Conservation (phyloP, 1,139 yeast genomes). For the Kurtzmaniella quercitrusa region DNA sequence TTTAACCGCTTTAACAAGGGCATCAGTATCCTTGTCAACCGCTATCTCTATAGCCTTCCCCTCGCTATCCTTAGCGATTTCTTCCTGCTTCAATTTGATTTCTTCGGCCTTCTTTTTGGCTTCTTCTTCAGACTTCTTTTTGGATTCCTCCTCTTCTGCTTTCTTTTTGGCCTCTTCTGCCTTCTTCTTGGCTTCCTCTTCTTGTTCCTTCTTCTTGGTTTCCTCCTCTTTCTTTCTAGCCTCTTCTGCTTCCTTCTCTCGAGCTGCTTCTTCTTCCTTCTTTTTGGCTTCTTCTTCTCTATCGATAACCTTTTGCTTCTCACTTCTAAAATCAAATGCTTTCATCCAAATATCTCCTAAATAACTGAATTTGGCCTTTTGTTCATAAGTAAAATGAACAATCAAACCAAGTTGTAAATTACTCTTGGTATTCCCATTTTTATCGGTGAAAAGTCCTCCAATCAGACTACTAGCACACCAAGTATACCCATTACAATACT, state of each 20-base stretch:
- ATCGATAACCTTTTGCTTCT: slow-evolving; percentile 2
- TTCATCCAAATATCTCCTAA: slow-evolving; percentile 29
- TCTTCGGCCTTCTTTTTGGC: slow-evolving; percentile 2
- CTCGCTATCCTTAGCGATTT: neutral
- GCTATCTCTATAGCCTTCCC: neutral
- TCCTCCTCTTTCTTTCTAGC: neutral
- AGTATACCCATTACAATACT: slow-evolving; percentile 31
- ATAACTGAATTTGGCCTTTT: slow-evolving; percentile 15
- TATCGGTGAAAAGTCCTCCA: slow-evolving; percentile 18
- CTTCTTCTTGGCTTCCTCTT: slow-evolving; percentile 1
- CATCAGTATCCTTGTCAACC: neutral
- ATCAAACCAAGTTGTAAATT: slow-evolving; percentile 15
- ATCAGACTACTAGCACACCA: slow-evolving; percentile 39
- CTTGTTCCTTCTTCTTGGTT: slow-evolving; percentile 2
- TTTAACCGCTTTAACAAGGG: neutral
- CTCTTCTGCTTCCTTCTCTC: slow-evolving; percentile 4
- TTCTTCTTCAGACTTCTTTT: neutral
- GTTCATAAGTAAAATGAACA: slow-evolving; percentile 20
- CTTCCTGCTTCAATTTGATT: neutral
- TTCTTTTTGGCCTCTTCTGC: slow-evolving; percentile 2
- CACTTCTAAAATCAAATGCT: slow-evolving; percentile 10
- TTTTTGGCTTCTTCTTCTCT: slow-evolving; percentile 2
- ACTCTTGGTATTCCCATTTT: slow-evolving; percentile 5
- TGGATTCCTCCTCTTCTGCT: slow-evolving; percentile 2
- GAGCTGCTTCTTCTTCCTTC: neutral